Percentiles rank a stretch among this genome's conserved stretches.
Evolutionary conservation across 129 eudicot species (phyloP).

Genomic region (carrot (Daucus carota)): DNA sequence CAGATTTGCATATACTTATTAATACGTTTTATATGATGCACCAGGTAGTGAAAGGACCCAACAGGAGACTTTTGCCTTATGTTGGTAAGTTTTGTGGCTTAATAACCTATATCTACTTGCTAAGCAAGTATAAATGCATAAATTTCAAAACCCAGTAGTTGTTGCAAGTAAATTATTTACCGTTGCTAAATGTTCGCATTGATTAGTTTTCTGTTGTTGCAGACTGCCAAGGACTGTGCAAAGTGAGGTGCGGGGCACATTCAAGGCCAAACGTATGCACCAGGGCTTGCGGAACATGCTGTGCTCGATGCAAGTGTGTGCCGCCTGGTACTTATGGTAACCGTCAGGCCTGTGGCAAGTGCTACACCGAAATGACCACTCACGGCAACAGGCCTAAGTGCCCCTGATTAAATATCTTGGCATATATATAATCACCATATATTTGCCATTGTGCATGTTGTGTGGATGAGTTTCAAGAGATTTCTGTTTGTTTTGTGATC

Average conservation of each 20-base stretch:
- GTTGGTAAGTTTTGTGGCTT: constrained; percentile 29
- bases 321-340: constrained; percentile 82
- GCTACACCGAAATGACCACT: constrained; percentile 82
- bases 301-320: constrained; percentile 69
- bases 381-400: constrained; percentile 67
- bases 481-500: background rate
- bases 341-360: constrained; percentile 59
- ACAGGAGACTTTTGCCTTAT: constrained; percentile 40
- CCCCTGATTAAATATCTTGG: constrained; percentile 27
- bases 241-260: constrained; percentile 47
- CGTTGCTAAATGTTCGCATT: too few relatives aligned
- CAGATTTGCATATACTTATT: background rate
- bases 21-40: background rate
- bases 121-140: background rate
- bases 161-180: background rate
- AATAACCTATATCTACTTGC: background rate
- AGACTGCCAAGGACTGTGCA: constrained; percentile 51
- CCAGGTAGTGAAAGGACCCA: constrained; percentile 54
- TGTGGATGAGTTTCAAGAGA: background rate
- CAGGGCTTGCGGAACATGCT: constrained; percentile 81
- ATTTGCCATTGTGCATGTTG: background rate
- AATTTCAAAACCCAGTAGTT: too few relatives aligned
- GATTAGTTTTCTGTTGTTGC: background rate
- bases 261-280: constrained; percentile 69
- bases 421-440: background rate